Conservation (phyloP, 2,329 filamentous ascomycete genomes). For the Basipetospora chlamydospora region DNA sequence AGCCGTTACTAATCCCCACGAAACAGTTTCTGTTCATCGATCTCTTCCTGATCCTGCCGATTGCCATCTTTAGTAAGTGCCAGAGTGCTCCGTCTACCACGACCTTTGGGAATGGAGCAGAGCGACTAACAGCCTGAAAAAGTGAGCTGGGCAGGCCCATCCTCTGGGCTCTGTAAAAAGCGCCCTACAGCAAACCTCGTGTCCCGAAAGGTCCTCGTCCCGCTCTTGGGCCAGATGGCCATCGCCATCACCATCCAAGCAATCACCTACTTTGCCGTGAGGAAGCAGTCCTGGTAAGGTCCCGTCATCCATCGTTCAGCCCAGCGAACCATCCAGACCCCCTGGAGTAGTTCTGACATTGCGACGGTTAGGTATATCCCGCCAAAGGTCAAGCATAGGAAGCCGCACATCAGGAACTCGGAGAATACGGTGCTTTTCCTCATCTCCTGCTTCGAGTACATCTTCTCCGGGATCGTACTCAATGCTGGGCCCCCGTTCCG, state of each 20-base stretch:
- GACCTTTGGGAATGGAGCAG: neutral
- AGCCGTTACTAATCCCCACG: neutral
- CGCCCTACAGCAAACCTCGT: slow-evolving; percentile 85
- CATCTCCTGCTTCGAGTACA: slow-evolving; percentile 87
- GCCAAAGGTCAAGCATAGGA: slow-evolving; percentile 59
- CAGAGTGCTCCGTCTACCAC: neutral
- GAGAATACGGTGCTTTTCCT: slow-evolving; percentile 89
- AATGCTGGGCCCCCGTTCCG: slow-evolving; percentile 87
- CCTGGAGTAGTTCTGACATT: no score
- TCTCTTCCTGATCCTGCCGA: slow-evolving; percentile 78
- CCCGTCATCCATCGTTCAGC: no score
- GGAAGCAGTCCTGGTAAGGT: slow-evolving; percentile 62
- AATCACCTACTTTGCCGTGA: slow-evolving; percentile 58
- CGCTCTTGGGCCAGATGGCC: slow-evolving; percentile 74
- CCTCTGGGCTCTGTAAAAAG: slow-evolving; percentile 62
- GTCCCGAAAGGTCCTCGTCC: slow-evolving; percentile 79
- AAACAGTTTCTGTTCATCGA: slow-evolving; percentile 81
- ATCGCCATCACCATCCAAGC: slow-evolving; percentile 69
- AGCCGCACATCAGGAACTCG: slow-evolving; percentile 78
- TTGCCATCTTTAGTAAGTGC: slow-evolving; percentile 74
- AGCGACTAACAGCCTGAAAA: slow-evolving; percentile 1
- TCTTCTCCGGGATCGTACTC: slow-evolving; percentile 74
- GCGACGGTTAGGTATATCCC: slow-evolving; percentile 71
- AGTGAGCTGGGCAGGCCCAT: slow-evolving; percentile 92
- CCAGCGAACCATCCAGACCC: no score